Evolutionary conservation across 2,329 filamentous ascomycete species (phyloP).

Genomic region (Emmonsiellopsis sp.): DNA sequence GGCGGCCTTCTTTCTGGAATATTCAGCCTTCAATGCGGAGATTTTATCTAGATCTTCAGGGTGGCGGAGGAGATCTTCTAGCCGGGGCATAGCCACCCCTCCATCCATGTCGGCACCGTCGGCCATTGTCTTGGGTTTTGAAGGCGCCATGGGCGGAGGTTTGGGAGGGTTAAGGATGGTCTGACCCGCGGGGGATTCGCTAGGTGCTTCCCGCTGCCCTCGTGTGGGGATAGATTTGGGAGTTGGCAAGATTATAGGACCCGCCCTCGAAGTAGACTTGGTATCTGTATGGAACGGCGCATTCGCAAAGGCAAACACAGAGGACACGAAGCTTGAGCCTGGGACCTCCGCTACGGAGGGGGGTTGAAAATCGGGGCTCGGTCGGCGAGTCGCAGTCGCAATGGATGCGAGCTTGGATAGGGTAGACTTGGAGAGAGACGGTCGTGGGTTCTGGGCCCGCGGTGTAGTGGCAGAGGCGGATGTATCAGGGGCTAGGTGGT

Average conservation of each 20-base stretch:
- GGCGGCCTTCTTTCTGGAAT: constrained; percentile 83
- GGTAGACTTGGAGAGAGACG: neutral
- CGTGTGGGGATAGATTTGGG: neutral
- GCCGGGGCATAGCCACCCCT: constrained; percentile 58
- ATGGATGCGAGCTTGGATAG: neutral
- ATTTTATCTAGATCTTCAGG: constrained; percentile 98
- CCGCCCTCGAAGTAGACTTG: neutral
- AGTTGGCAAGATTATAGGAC: constrained; percentile 4
- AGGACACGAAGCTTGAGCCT: neutral
- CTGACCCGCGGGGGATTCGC: neutral
- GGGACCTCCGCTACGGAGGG: neutral
- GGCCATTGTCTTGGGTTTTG: constrained; percentile 21
- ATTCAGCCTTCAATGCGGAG: constrained; percentile 76
- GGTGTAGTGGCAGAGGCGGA: neutral
- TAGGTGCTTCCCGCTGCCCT: neutral
- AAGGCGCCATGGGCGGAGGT: neutral
- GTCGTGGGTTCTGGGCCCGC: neutral
- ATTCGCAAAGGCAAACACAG: constrained; percentile 1
- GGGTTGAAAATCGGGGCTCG: neutral
- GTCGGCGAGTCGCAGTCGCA: neutral
- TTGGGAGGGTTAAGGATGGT: neutral
- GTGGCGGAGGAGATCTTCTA: constrained; percentile 86
- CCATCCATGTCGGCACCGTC: constrained; percentile 41
- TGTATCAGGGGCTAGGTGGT: neutral
- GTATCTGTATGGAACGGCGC: neutral